A percentile compares a stretch with the other conserved stretches of the same genome.
Conservation (phyloP, 352 stramenopile species). For the Phytopythium ostracodes region DNA sequence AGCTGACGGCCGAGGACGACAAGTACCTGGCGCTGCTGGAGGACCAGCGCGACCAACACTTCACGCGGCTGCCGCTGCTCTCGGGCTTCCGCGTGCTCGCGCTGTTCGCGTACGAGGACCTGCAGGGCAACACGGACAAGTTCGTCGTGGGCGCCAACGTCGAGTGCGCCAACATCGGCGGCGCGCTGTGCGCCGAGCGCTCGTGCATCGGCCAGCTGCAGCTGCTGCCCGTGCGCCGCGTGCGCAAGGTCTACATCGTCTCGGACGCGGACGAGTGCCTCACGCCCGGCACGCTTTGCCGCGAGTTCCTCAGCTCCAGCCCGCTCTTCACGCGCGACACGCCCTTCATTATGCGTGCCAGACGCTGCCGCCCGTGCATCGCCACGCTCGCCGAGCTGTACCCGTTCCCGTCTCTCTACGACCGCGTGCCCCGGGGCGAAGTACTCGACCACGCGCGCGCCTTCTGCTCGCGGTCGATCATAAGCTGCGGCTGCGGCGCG, state of each 20-base stretch:
- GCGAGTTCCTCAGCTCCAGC: slow-evolving; percentile 85
- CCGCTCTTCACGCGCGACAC: slow-evolving; percentile 42
- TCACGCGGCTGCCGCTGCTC: slow-evolving; percentile 30
- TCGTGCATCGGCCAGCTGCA: slow-evolving; percentile 75
- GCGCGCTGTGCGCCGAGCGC: slow-evolving; percentile 85
- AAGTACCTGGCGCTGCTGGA: slow-evolving; percentile 39
- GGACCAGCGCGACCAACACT: slow-evolving; percentile 33
- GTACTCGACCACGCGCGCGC: slow-evolving; percentile 38
- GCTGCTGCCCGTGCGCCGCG: slow-evolving; percentile 43
- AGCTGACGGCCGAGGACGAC: slow-evolving; percentile 42
- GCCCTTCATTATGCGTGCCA: slow-evolving; percentile 58
- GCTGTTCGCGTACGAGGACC: slow-evolving; percentile 54
- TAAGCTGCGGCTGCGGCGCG: background rate
- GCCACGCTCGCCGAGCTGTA: slow-evolving; percentile 76
- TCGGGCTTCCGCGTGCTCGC: slow-evolving; percentile 47
- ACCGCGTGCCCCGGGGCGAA: slow-evolving; percentile 41
- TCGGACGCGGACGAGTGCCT: slow-evolving; percentile 80
- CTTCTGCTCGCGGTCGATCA: slow-evolving; percentile 19
- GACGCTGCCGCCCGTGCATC: slow-evolving; percentile 43
- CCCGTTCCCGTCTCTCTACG: slow-evolving; percentile 82
- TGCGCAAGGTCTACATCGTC: slow-evolving; percentile 79
- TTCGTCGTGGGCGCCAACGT: slow-evolving; percentile 78
- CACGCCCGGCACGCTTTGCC: slow-evolving; percentile 80
- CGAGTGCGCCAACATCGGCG: slow-evolving; percentile 82
- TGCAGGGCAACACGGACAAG: slow-evolving; percentile 35